A percentile compares a stretch with the other conserved stretches of the same genome.
Conservation (phyloP, 2,329 filamentous ascomycete genomes). For the Cytospora paraplurivora region DNA sequence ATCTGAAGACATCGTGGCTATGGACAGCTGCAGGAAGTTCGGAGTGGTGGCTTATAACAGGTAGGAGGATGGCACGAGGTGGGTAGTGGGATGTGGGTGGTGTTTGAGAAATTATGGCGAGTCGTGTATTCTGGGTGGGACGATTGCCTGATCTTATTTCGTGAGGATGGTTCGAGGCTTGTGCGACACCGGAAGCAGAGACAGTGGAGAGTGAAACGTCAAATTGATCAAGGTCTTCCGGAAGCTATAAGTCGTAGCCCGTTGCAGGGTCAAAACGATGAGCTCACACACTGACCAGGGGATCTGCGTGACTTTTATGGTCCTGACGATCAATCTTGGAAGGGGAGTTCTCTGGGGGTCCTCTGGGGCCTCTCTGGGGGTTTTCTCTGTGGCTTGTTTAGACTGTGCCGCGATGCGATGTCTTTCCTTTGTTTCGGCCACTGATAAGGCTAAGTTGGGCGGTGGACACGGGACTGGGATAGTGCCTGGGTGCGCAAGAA, state of each 20-base stretch:
- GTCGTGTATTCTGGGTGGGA: conserved; percentile 16
- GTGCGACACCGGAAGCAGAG: conserved; percentile 29
- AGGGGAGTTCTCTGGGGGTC: neutral
- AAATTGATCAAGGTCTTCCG: conserved; percentile 24
- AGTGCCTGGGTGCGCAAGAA: conserved; percentile 10
- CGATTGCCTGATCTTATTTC: conserved; percentile 27
- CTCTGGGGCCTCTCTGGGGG: neutral
- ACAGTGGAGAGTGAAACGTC: conserved; percentile 31
- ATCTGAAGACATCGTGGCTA: conserved; percentile 37
- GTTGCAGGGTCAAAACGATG: conserved; percentile 18
- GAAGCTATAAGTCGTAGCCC: conserved; percentile 12
- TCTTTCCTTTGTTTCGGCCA: conserved; percentile 23
- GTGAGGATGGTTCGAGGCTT: conserved; percentile 30
- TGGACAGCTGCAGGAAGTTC: conserved; percentile 2
- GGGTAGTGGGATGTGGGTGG: conserved; percentile 7
- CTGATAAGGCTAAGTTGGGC: conserved; percentile 18
- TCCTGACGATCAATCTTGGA: conserved; percentile 10
- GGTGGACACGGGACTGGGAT: conserved; percentile 12
- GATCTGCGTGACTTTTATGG: conserved; percentile 19
- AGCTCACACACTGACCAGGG: conserved; percentile 13
- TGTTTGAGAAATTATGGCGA: conserved; percentile 2
- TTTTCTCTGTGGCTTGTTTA: neutral
- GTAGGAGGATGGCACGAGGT: conserved; percentile 2
- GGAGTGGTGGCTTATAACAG: conserved; percentile 18
- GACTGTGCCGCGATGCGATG: conserved; percentile 9